Evolutionary conservation across 2,329 filamentous ascomycete genomes (phyloP).

Genomic region (Pseudocercospora eumusae): DNA sequence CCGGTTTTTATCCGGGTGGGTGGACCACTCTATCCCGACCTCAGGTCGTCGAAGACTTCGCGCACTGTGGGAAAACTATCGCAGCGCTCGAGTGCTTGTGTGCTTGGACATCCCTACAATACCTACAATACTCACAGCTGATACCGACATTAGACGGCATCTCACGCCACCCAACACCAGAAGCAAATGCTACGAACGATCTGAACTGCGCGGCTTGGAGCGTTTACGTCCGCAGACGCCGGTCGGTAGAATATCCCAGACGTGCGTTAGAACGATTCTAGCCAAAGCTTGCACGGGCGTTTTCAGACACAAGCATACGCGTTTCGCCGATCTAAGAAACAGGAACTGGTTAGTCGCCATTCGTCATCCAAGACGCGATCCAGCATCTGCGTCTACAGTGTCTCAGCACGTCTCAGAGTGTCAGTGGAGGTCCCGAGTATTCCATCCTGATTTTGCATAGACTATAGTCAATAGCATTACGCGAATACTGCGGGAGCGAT

Average conservation of each 20-base stretch:
- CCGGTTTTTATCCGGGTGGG: not conserved
- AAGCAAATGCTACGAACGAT: not conserved
- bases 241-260: not conserved
- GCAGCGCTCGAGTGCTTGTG: too few species aligned
- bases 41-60: not conserved
- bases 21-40: conserved; percentile 1
- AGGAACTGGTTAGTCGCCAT: not conserved
- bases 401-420: too few species aligned
- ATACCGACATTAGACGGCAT: too few species aligned
- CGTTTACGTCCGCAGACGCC: not conserved
- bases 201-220: not conserved
- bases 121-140: too few species aligned
- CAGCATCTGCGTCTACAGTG: too few species aligned
- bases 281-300: not conserved
- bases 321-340: not conserved
- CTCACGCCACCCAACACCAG: too few species aligned
- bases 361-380: not conserved
- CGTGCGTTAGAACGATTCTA: not conserved
- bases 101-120: too few species aligned
- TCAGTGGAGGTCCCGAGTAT: too few species aligned
- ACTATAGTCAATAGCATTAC: too few species aligned
- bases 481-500: too few species aligned
- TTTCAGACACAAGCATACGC: conserved; percentile 2
- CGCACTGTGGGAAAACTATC: not conserved
- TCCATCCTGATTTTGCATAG: too few species aligned